phyloP scores from a whole-genome alignment of 306 rosid species.

The Malus orientalis region DNA sequence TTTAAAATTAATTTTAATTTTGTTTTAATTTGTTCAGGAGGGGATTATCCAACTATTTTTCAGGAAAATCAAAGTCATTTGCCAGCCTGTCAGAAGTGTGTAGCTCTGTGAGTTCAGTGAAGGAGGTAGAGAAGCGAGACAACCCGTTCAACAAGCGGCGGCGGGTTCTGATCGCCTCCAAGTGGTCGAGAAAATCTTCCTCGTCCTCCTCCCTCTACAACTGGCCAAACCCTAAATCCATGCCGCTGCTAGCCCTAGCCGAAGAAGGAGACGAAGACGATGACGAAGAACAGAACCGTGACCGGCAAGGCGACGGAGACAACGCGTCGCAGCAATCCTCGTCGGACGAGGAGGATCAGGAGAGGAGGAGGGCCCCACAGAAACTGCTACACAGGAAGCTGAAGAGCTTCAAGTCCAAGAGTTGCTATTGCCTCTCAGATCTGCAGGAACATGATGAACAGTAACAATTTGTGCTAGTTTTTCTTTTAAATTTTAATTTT shows the following conservation, averaged over 20 bases:
- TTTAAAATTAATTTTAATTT: background rate
- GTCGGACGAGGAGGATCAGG: background rate
- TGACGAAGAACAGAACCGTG: constrained; percentile 11
- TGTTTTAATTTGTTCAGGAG: constrained; percentile 38
- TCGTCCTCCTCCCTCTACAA: constrained; percentile 53
- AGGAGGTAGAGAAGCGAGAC: constrained; percentile 63
- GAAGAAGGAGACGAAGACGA: constrained; percentile 26
- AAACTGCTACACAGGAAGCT: constrained; percentile 28
- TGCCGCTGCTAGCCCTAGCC: constrained; percentile 67
- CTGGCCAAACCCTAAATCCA: constrained; percentile 70
- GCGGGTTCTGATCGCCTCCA: constrained; percentile 62
- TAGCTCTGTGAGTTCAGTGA: constrained; percentile 20
- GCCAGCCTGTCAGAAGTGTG: constrained; percentile 54
- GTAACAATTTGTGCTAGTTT: constrained; percentile 7
- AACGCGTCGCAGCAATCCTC: background rate
- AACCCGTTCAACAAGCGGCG: constrained; percentile 79
- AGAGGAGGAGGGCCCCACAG: constrained; percentile 21
- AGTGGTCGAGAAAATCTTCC: constrained; percentile 50
- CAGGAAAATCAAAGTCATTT: constrained; percentile 89
- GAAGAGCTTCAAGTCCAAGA: constrained; percentile 54
- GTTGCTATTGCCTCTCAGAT: constrained; percentile 77
- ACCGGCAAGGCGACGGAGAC: constrained; percentile 24
- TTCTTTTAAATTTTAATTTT: background rate
- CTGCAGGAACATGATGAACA: constrained; percentile 50
- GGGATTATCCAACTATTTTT: constrained; percentile 72